Percentiles rank a stretch among this genome's conserved stretches.
These are phyloP conservation scores for Venturia effusa DNA, from an alignment of 2,329 filamentous ascomycete genomes.

Conservation along the genomic window DNA sequence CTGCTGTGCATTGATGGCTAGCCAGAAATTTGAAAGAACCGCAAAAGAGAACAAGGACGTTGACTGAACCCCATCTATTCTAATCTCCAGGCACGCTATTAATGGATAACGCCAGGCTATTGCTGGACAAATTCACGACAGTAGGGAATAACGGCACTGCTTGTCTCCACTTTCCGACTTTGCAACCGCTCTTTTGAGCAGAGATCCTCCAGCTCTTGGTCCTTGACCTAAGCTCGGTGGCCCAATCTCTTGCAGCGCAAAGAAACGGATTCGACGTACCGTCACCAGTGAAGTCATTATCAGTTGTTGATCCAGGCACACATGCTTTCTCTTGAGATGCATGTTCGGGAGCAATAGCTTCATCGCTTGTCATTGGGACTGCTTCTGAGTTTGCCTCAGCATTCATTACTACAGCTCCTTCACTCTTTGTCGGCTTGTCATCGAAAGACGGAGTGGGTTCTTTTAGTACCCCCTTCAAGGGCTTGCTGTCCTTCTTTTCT, in stretches of 20 bases:
- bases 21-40: background rate
- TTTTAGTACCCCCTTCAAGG: slow-evolving; percentile 5
- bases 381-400: background rate
- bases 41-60: background rate
- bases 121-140: background rate
- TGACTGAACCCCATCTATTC: background rate
- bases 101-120: background rate
- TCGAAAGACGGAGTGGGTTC: slow-evolving; percentile 3
- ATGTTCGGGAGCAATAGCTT: background rate
- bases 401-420: background rate
- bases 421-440: background rate
- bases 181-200: background rate
- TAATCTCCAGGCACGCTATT: background rate
- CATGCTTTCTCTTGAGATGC: background rate
- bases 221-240: background rate
- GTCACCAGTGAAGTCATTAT: background rate
- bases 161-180: background rate
- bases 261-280: slow-evolving; percentile 1
- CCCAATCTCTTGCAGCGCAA: background rate
- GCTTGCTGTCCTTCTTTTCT: background rate
- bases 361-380: background rate
- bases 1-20: background rate
- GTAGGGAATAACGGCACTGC: background rate
- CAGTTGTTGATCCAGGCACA: background rate
- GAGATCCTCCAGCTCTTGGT: background rate